Evolutionary conservation across 2,329 filamentous ascomycete species (phyloP).

Genomic region (Fusarium sp.): DNA sequence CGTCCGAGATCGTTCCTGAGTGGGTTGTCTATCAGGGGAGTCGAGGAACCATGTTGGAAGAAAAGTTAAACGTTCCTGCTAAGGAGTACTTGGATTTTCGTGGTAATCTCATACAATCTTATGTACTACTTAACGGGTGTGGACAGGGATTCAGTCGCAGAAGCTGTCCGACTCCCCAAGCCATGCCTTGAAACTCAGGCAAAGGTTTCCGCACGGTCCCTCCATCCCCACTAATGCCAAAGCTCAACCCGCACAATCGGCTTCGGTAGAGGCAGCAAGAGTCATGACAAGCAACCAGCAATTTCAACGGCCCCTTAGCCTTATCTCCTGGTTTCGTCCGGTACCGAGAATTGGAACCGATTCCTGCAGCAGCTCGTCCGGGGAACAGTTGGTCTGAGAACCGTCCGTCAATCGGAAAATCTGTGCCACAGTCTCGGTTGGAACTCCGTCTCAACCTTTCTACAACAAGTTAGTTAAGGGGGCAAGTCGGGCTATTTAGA

Average conservation of each 20-base stretch:
- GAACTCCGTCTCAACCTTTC: background rate
- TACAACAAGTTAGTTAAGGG: background rate
- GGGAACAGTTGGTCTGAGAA: background rate
- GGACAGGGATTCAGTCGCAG: background rate
- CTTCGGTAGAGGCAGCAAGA: background rate
- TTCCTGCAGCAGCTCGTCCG: background rate
- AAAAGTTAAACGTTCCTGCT: background rate
- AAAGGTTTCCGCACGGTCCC: background rate
- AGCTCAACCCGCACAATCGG: background rate
- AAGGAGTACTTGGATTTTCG: background rate
- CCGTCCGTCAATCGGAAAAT: background rate
- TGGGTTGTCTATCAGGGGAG: background rate
- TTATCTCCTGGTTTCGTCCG: background rate
- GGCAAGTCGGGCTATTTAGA: background rate
- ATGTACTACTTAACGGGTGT: background rate
- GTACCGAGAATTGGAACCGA: background rate
- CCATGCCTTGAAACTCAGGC: background rate
- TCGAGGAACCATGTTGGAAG: background rate
- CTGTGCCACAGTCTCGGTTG: background rate
- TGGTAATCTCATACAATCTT: fast-evolving
- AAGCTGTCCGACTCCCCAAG: background rate
- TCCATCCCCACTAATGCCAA: background rate
- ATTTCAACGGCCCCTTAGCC: background rate
- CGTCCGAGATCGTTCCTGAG: background rate
- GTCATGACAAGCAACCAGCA: background rate